Evolutionary conservation across 495 filamentous ascomycete species (phyloP).

Genomic region (Xylaria scruposa): DNA sequence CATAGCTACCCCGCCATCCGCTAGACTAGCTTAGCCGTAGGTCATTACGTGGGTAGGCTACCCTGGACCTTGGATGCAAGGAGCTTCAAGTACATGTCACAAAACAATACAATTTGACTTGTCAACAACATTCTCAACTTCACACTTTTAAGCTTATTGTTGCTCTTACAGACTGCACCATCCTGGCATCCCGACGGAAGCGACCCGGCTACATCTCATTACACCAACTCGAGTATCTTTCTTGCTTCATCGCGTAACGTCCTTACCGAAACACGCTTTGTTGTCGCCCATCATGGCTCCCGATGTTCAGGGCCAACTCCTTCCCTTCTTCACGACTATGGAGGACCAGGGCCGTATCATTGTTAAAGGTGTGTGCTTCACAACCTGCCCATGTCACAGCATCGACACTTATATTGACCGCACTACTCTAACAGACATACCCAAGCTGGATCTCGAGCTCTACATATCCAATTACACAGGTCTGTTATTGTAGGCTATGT

Average conservation of each 20-base stretch:
- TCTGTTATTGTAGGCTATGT: constrained; percentile 43
- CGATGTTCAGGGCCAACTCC: constrained; percentile 39
- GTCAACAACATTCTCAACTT: neutral
- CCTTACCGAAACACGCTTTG: neutral
- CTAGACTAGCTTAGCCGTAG: neutral
- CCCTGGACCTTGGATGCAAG: neutral
- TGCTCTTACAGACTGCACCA: neutral
- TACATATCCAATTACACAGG: constrained; percentile 93
- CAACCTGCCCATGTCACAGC: neutral
- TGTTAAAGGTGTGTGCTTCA: constrained; percentile 50
- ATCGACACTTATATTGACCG: neutral
- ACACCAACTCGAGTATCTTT: neutral
- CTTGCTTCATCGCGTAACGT: neutral
- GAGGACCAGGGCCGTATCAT: constrained; percentile 51
- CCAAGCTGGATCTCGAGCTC: constrained; percentile 91
- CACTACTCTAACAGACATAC: constrained; percentile 62
- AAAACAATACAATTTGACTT: neutral
- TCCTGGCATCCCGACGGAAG: neutral
- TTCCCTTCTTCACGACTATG: constrained; percentile 53
- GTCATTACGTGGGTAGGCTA: neutral
- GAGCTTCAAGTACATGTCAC: neutral
- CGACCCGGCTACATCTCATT: neutral
- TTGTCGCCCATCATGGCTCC: constrained; percentile 29
- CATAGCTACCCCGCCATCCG: constrained; percentile 12
- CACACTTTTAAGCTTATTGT: neutral